Percentiles rank a stretch among this genome's conserved stretches.
phyloP scores from a whole-genome alignment of 1,139 yeast genomes.

The Scheffersomyces lignicola region DNA sequence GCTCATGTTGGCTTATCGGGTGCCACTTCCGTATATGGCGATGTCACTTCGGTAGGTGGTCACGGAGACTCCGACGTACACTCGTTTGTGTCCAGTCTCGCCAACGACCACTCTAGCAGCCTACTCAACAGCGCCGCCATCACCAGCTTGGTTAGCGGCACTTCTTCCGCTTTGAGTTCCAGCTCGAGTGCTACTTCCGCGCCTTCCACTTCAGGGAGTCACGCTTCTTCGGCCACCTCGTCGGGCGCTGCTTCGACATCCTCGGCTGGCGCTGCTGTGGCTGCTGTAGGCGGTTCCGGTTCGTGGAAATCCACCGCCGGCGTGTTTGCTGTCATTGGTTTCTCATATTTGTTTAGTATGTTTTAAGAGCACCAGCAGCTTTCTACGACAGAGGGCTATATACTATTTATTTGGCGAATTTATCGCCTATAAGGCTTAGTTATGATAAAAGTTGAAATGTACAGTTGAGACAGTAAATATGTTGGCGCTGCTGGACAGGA shows the following conservation, averaged over 20 bases:
- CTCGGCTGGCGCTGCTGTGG: slow-evolving; percentile 12
- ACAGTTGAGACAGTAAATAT: too few species aligned
- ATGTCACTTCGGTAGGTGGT: slow-evolving; percentile 11
- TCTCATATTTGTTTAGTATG: slow-evolving; percentile 36
- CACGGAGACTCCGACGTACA: slow-evolving; percentile 9
- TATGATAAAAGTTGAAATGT: too few species aligned
- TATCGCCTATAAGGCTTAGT: too few species aligned
- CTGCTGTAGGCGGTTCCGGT: slow-evolving; percentile 15
- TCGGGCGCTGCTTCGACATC: slow-evolving; percentile 11
- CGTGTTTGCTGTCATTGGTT: slow-evolving; percentile 39
- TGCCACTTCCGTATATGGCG: slow-evolving; percentile 10
- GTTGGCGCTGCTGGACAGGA: too few species aligned
- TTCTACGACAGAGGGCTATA: too few species aligned
- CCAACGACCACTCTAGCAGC: slow-evolving; percentile 10
- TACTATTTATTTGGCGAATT: too few species aligned
- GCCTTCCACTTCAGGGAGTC: slow-evolving; percentile 12
- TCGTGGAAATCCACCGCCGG: slow-evolving; percentile 44
- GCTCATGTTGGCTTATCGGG: slow-evolving; percentile 10
- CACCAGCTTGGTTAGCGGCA: slow-evolving; percentile 5
- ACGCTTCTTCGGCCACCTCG: slow-evolving; percentile 8
- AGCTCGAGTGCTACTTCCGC: slow-evolving; percentile 19
- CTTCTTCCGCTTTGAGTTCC: slow-evolving; percentile 12
- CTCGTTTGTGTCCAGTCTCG: slow-evolving; percentile 3
- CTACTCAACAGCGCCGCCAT: slow-evolving; percentile 10
- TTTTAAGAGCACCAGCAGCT: slow-evolving; percentile 23